Conservation (phyloP, 2,329 filamentous ascomycete species). For the Monosporascus sp. region DNA sequence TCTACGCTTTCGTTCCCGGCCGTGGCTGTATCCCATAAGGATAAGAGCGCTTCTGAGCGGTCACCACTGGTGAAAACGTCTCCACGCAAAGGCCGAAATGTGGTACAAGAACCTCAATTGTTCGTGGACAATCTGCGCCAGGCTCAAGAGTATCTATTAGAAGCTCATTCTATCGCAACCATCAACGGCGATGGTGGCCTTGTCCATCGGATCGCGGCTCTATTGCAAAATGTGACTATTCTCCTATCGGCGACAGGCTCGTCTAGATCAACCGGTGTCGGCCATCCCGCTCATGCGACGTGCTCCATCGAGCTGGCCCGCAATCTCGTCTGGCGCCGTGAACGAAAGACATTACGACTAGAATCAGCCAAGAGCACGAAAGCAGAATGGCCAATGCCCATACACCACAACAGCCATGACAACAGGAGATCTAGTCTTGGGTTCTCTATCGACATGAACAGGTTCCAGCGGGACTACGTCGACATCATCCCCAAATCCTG, state of each 20-base stretch:
- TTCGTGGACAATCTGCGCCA: slow-evolving; percentile 58
- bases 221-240: slow-evolving; percentile 61
- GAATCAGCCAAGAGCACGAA: slow-evolving; percentile 30
- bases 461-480: slow-evolving; percentile 75
- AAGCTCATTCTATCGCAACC: slow-evolving; percentile 55
- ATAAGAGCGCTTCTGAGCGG: slow-evolving; percentile 33
- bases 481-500: slow-evolving; percentile 79
- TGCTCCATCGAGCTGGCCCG: slow-evolving; percentile 65
- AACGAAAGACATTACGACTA: slow-evolving; percentile 48
- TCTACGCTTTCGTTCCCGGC: slow-evolving; percentile 86
- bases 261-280: slow-evolving; percentile 38
- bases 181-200: slow-evolving; percentile 51
- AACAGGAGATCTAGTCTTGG: slow-evolving; percentile 39
- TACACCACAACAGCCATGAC: slow-evolving; percentile 17
- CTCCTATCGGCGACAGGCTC: slow-evolving; percentile 58
- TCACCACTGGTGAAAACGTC: slow-evolving; percentile 30
- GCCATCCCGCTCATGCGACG: slow-evolving; percentile 53
- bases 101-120: slow-evolving; percentile 26
- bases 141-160: slow-evolving; percentile 60
- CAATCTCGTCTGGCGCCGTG: slow-evolving; percentile 62
- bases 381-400: slow-evolving; percentile 30
- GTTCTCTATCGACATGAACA: slow-evolving; percentile 46
- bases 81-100: slow-evolving; percentile 22
- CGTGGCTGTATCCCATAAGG: slow-evolving; percentile 40
- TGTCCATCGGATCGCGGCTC: slow-evolving; percentile 57